Base-by-base conservation (phyloP, 2,329 filamentous ascomycete genomes). In the Achaetomium macrosporum region DNA sequence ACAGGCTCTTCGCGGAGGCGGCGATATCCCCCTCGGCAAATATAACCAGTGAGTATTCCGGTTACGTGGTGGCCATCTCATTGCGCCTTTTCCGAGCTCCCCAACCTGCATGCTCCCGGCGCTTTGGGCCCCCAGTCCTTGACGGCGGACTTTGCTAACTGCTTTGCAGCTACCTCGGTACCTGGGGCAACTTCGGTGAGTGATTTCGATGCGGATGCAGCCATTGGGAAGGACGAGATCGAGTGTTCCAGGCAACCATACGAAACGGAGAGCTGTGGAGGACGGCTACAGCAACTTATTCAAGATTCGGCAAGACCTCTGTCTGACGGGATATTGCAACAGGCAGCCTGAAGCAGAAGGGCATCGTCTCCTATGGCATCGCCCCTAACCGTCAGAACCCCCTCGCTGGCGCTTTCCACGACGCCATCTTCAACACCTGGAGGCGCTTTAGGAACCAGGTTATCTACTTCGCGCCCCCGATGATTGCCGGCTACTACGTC, bases 401-500 rank as follows among this genome's bases (percentile, higher is more conserved):
- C 59, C 79, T 95, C 62, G 90, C 90, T 59, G 89, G 88, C 65
- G 77, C 85, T 56, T 72, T 79, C 60, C 76, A 92, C 72, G 87
- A 85, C 62, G 92, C 91, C 67, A 75, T 97, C 77, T 97, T 97
- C 85, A 99, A 99, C 82, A 85, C 83, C 65, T 95, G 87, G 81
- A 85, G 93, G 72, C 84, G 93, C 66, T 88, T 87, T 74, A 85
- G 84, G 70, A 73, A 79, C 64, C 93, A 97, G 79, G 83, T 95
- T 63, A 83, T 97, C 64, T 99, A 91, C 81, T 84, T 91, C 73
- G 80, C 85, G 25, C 88, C 93, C 55, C 87, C 91, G 37, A 75
- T 96, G 63, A 65, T 93, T 59, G 71, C 78, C 62, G 90, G 81
- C 62, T 99, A 97, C 77, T 83, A 84, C 68, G 69, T 83, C 61